Conservation (phyloP, 495 filamentous ascomycete genomes). For the Evernia prunastri region DNA sequence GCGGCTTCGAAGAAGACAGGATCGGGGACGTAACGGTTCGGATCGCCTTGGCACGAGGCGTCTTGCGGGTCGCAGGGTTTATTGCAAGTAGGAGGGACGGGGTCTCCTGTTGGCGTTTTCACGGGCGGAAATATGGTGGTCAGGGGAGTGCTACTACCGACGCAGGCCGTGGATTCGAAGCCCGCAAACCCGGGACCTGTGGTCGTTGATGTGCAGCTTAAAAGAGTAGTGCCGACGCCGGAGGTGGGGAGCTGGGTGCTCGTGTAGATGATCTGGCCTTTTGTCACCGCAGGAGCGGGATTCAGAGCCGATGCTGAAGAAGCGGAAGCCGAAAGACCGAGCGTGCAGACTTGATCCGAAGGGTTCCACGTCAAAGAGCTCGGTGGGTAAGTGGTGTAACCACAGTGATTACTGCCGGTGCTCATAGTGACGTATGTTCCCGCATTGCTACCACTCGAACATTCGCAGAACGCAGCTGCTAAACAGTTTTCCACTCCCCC, state of each 20-base stretch:
- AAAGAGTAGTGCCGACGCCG: background rate
- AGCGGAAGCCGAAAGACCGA: background rate
- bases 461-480: background rate
- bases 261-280: background rate
- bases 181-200: too few relatives aligned
- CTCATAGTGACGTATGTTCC: background rate
- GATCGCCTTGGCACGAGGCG: background rate
- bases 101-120: background rate
- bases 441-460: background rate
- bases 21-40: background rate
- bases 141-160: background rate
- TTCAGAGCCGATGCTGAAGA: background rate
- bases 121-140: background rate
- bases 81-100: background rate
- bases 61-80: background rate
- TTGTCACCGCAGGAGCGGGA: background rate
- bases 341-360: background rate
- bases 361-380: background rate
- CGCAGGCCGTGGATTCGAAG: background rate
- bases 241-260: background rate
- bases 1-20: constrained; percentile 7
- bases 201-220: background rate
- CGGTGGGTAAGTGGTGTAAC: background rate
- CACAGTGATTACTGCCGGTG: background rate
- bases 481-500: background rate